These are phyloP conservation scores for Dactylonectria macrodidyma DNA, from an alignment of 2,329 filamentous ascomycete genomes.

Conservation along the genomic window DNA sequence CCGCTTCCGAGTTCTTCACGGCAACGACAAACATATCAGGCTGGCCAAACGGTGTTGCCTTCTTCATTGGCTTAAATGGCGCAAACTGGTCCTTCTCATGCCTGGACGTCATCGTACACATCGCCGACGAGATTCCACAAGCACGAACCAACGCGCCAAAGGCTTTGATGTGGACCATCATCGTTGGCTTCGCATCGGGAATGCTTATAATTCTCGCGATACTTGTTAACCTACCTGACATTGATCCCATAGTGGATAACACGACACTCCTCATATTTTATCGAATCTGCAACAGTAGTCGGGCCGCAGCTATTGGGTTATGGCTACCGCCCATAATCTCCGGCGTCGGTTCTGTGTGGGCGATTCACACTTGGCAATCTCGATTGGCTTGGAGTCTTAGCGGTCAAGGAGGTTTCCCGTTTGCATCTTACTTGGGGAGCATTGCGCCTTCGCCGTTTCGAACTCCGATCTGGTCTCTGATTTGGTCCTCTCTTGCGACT, in stretches of 20 bases:
- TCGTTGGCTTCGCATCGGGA: slow-evolving; percentile 1
- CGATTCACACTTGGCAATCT: slow-evolving; percentile 21
- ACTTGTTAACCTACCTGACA: neutral
- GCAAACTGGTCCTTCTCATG: slow-evolving; percentile 31
- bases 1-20: slow-evolving; percentile 7
- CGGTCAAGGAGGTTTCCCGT: neutral
- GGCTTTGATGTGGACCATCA: slow-evolving; percentile 7
- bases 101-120: slow-evolving; percentile 20
- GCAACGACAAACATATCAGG: slow-evolving; percentile 14
- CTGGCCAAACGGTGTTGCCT: slow-evolving; percentile 18
- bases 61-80: slow-evolving; percentile 16
- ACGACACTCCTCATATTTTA: neutral
- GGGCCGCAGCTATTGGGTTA: neutral
- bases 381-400: slow-evolving; percentile 22
- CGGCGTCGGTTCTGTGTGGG: neutral
- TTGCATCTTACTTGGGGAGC: neutral
- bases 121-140: slow-evolving; percentile 26
- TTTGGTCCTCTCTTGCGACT: slow-evolving; percentile 6
- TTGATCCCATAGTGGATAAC: neutral
- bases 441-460: neutral
- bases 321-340: neutral
- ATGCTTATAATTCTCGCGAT: neutral
- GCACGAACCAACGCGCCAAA: slow-evolving; percentile 12
- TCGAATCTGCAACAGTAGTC: neutral
- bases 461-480: slow-evolving; percentile 15